phyloP scores from a whole-genome alignment of 202 grass and related monocot genomes.

The Setaria italica region DNA sequence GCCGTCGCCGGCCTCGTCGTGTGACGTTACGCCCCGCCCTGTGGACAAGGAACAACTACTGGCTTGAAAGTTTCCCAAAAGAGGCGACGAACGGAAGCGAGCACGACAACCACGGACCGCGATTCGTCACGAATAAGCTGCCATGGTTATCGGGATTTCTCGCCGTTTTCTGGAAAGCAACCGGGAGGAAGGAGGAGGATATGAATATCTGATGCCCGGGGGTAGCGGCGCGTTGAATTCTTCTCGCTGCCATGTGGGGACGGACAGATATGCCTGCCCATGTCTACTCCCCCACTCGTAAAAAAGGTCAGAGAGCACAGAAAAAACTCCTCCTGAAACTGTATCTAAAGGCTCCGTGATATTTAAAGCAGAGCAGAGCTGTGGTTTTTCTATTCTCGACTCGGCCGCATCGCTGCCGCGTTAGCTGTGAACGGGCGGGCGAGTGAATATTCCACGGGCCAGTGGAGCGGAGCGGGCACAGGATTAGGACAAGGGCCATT shows the following conservation, averaged over 20 bases:
- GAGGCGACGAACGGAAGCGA: neutral
- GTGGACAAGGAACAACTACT: neutral
- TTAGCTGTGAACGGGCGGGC: neutral
- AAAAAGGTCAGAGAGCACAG: constrained; percentile 20
- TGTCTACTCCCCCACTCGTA: neutral
- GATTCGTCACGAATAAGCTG: constrained; percentile 20
- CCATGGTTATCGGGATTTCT: neutral
- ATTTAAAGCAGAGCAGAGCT: neutral
- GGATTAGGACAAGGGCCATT: neutral
- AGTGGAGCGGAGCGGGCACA: neutral
- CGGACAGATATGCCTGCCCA: neutral
- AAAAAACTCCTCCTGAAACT: neutral
- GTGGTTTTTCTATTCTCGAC: neutral
- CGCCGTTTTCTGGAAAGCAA: neutral
- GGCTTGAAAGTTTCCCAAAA: neutral
- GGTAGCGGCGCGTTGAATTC: neutral
- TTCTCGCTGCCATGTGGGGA: neutral
- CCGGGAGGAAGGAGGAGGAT: no score
- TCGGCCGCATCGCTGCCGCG: neutral
- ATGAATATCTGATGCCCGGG: neutral
- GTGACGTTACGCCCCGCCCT: neutral
- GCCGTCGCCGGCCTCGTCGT: neutral
- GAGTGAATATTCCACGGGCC: constrained; percentile 39
- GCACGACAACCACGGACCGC: neutral
- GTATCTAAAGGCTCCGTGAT: neutral